Evolutionary conservation across 2,329 filamentous ascomycete genomes (phyloP), one percentile per base, ranked within the genome.

Genomic region (Zymoseptoria ardabiliae): DNA sequence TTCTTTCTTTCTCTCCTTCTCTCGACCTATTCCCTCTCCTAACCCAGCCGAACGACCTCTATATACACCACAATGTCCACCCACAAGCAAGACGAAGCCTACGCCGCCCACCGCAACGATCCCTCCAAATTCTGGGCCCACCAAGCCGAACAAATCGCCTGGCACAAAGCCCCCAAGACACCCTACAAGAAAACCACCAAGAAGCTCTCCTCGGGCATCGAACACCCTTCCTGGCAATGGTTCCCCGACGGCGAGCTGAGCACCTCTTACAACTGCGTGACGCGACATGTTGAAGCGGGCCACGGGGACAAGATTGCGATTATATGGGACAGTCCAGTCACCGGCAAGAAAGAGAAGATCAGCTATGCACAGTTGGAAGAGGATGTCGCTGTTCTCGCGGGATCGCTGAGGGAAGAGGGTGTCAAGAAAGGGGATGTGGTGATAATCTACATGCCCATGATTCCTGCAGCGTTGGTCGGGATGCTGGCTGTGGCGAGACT

Each of bases 381-480:
- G 8, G 90, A 96, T 71, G 90, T 97, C 1, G 87, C 93, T 73
- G 82, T 85, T 4, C 82, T 95, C 55, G 91, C 92, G 0, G 91
- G 89, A 0, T 91, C 91, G 1, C 74, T 97, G 68, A 79, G 87
- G 58, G 89, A 94, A 72, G 86, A 93, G 68, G 91, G 91, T 0
- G 88, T 97, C 4, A 80, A 81, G 65, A 90, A 84, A 73, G 91
- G 92, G 1, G 90, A 97, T 76, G 88, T 94, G 0, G 90, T 97
- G 5, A 81, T 97, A 63, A 83, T 97, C 25, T 97, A 97, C 74
- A 96, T 97, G 92, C 92, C 92, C 57, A 97, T 97, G 92, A 90
- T 97, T 50, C 92, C 93, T 0, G 87, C 90, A 0, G 89, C 91
- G 1, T 73, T 96, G n/a, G 85, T 95, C 62, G 92, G 89, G 9